Percentiles rank a stretch among this genome's conserved stretches.
These are phyloP conservation scores for Solanum sejunctum DNA, from an alignment of 257 asterid genomes.

Conservation along the genomic window DNA sequence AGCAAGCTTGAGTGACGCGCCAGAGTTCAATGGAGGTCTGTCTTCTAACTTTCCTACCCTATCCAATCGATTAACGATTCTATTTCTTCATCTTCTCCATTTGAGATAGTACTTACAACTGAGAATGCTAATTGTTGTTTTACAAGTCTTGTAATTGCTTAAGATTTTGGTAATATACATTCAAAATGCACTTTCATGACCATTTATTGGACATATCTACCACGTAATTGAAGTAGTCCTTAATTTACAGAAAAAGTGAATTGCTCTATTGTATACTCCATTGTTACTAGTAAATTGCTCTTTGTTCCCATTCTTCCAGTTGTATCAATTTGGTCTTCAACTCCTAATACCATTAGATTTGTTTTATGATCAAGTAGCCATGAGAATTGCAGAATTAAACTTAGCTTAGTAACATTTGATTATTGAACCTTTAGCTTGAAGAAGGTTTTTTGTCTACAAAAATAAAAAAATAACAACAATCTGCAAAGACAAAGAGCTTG, in stretches of 20 bases:
- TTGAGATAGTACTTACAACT: background rate
- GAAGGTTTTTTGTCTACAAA: background rate
- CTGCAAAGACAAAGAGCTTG: background rate
- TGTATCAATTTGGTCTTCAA: background rate
- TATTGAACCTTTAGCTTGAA: background rate
- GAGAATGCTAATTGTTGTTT: background rate
- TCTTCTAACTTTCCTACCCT: background rate
- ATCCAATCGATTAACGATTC: background rate
- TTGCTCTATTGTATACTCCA: no score
- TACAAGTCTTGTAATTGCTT: background rate
- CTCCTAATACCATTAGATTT: background rate
- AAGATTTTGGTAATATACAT: background rate
- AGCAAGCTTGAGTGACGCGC: background rate
- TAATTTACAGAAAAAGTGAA: no score
- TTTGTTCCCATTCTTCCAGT: background rate
- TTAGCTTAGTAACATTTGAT: background rate
- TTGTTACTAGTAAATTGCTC: background rate
- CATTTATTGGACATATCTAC: background rate
- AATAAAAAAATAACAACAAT: background rate
- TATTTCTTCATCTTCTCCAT: background rate
- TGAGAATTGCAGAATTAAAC: background rate
- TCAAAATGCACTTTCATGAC: background rate
- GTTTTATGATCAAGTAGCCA: background rate
- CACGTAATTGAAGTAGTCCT: background rate
- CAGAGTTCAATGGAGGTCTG: background rate